Evolutionary conservation across 257 asterid genomes (phyloP).

Genomic region (Echites panduratus): DNA sequence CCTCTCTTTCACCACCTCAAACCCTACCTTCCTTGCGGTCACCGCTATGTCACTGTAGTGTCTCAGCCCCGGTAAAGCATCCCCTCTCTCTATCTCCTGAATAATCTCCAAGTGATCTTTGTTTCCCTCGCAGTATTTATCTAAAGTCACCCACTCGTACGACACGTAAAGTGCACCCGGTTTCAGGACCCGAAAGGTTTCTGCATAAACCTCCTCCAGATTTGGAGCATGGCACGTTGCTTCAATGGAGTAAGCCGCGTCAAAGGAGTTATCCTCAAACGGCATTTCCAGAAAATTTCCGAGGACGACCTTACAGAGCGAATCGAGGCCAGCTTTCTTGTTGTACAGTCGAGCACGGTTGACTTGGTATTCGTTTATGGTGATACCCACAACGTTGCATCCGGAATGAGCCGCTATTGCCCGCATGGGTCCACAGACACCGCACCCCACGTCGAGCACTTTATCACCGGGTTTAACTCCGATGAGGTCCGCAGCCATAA

Average conservation of each 20-base stretch:
- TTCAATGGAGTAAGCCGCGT: conserved; percentile 9
- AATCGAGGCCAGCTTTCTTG: conserved; percentile 5
- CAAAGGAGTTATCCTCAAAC: neutral
- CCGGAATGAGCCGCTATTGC: neutral
- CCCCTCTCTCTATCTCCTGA: neutral
- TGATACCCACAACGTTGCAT: neutral
- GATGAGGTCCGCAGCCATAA: neutral
- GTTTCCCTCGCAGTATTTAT: neutral
- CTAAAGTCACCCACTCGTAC: conserved; percentile 8
- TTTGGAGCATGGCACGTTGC: conserved; percentile 11
- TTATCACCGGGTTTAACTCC: neutral
- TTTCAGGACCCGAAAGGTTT: conserved; percentile 1
- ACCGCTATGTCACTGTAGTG: neutral
- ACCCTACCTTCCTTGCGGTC: neutral
- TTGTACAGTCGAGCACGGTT: neutral
- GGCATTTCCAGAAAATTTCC: conserved; percentile 8
- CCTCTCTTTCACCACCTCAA: conserved; percentile 3
- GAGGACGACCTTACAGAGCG: neutral
- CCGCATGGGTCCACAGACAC: conserved; percentile 2
- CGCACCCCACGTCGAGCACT: conserved; percentile 5
- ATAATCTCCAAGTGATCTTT: neutral
- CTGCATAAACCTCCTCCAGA: conserved; percentile 4
- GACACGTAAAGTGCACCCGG: neutral
- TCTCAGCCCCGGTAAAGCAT: conserved; percentile 10
- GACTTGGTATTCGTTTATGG: conserved; percentile 13